Percentiles rank a stretch among this genome's conserved stretches.
Evolutionary conservation across 1,139 yeast species (phyloP).

Genomic region (Suhomyces bokatorum): DNA sequence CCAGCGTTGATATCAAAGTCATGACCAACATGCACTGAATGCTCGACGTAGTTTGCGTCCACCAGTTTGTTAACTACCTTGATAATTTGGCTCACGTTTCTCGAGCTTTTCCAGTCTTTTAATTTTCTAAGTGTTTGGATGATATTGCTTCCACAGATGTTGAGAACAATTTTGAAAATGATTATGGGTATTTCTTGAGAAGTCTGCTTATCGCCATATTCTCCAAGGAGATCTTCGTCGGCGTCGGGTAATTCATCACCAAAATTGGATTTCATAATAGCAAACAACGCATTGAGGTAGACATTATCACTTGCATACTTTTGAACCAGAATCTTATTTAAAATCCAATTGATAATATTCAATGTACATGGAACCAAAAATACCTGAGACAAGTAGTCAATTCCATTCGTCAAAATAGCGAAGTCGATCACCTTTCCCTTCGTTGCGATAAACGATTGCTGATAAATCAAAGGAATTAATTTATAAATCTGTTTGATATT

Average conservation of each 20-base stretch:
- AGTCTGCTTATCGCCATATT: slow-evolving; percentile 8
- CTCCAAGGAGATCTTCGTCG: slow-evolving; percentile 12
- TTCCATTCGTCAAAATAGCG: slow-evolving; percentile 38
- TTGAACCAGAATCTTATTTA: slow-evolving; percentile 14
- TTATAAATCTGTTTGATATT: slow-evolving; percentile 67
- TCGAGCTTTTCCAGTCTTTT: slow-evolving; percentile 18
- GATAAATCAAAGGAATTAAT: slow-evolving; percentile 70
- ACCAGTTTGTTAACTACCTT: slow-evolving; percentile 15
- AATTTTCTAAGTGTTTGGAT: slow-evolving; percentile 18
- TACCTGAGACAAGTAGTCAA: slow-evolving; percentile 46
- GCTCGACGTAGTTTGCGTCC: slow-evolving; percentile 15
- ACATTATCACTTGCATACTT: slow-evolving; percentile 11
- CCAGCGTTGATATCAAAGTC: slow-evolving; percentile 8
- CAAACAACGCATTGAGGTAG: slow-evolving; percentile 22
- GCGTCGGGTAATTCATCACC: slow-evolving; percentile 11
- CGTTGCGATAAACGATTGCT: slow-evolving; percentile 69
- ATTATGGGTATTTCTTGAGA: slow-evolving; percentile 20
- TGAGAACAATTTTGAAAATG: slow-evolving; percentile 28
- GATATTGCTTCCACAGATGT: slow-evolving; percentile 24
- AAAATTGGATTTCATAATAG: slow-evolving; percentile 27
- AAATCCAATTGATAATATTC: slow-evolving; percentile 37
- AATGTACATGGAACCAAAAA: slow-evolving; percentile 44
- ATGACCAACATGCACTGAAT: slow-evolving; percentile 1
- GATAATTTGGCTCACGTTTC: slow-evolving; percentile 18
- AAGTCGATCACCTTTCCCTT: slow-evolving; percentile 49